These are phyloP conservation scores for Acidiella bohemica DNA, from an alignment of 495 filamentous ascomycete species.

Conservation along the genomic window DNA sequence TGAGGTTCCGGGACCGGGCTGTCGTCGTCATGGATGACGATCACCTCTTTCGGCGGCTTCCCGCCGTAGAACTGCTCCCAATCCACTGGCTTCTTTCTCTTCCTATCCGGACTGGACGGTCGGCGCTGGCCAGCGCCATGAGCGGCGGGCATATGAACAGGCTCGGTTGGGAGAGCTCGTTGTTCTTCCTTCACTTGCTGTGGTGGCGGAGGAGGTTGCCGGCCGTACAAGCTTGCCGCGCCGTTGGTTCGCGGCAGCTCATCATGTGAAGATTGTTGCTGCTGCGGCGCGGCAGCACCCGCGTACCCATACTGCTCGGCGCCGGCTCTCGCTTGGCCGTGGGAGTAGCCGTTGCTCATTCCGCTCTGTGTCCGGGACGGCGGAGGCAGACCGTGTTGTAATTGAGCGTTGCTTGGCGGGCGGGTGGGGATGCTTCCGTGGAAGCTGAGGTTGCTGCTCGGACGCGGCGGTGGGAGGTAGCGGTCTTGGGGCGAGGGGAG, in stretches of 20 bases:
- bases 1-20: constrained; percentile 8
- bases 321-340: constrained; percentile 15
- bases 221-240: constrained; percentile 2
- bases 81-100: constrained; percentile 7
- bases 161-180: constrained; percentile 3
- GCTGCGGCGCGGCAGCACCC: background rate
- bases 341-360: constrained; percentile 14
- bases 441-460: constrained; percentile 17
- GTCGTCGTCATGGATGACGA: constrained; percentile 19
- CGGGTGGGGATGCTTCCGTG: constrained; percentile 13
- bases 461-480: constrained; percentile 17
- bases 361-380: constrained; percentile 14
- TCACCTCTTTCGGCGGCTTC: constrained; percentile 15
- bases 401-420: constrained; percentile 13
- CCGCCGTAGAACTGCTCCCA: constrained; percentile 15
- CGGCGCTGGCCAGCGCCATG: background rate
- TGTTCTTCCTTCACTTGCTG: background rate
- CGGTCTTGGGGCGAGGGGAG: constrained; percentile 18
- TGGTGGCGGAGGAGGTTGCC: constrained; percentile 5
- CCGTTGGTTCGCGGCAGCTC: constrained; percentile 10
- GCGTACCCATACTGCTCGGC: constrained; percentile 5
- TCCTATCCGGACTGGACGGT: background rate
- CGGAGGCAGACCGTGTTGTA: constrained; percentile 2
- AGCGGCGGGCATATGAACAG: constrained; percentile 3
- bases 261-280: background rate